These are phyloP conservation scores for Truncatella angustata DNA, from an alignment of 2,329 filamentous ascomycete species.

Conservation along the genomic window DNA sequence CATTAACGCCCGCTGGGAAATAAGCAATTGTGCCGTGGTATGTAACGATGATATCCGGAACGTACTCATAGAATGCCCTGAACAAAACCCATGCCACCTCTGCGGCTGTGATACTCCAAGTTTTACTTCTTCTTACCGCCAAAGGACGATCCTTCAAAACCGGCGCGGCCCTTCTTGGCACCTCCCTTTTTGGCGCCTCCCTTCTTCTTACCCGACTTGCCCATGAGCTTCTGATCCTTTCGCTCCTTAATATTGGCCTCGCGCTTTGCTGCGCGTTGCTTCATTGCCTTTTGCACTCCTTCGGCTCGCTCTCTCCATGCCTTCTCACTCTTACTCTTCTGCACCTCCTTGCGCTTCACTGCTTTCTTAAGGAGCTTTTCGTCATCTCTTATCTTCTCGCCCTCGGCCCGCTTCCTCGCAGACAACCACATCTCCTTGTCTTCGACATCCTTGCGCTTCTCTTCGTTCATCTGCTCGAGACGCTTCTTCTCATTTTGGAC, in stretches of 20 bases:
- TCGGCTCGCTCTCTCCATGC: constrained; percentile 77
- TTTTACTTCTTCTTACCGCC: constrained; percentile 10
- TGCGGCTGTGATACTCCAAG: no score
- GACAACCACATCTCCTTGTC: constrained; percentile 95
- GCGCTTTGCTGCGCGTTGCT: constrained; percentile 77
- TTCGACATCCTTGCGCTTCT: constrained; percentile 80
- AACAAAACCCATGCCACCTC: no score
- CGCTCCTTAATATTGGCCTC: constrained; percentile 76
- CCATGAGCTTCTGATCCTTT: constrained; percentile 67
- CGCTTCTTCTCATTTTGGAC: constrained; percentile 84
- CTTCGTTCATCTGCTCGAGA: constrained; percentile 69
- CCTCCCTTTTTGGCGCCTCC: constrained; percentile 37
- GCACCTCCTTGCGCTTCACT: constrained; percentile 85
- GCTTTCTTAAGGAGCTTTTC: constrained; percentile 88
- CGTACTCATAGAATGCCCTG: no score
- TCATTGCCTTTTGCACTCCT: constrained; percentile 72
- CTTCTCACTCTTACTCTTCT: constrained; percentile 87
- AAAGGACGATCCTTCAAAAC: constrained; percentile 65
- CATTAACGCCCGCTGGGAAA: no score
- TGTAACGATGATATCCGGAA: no score
- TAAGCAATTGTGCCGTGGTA: no score
- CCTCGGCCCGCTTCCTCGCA: constrained; percentile 83
- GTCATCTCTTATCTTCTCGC: constrained; percentile 85
- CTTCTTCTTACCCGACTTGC: constrained; percentile 57
- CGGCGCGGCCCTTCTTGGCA: constrained; percentile 50